These are phyloP conservation scores for Cutaneotrichosporon dermatis DNA, from an alignment of 1,284 basidiomycete genomes.

Conservation along the genomic window DNA sequence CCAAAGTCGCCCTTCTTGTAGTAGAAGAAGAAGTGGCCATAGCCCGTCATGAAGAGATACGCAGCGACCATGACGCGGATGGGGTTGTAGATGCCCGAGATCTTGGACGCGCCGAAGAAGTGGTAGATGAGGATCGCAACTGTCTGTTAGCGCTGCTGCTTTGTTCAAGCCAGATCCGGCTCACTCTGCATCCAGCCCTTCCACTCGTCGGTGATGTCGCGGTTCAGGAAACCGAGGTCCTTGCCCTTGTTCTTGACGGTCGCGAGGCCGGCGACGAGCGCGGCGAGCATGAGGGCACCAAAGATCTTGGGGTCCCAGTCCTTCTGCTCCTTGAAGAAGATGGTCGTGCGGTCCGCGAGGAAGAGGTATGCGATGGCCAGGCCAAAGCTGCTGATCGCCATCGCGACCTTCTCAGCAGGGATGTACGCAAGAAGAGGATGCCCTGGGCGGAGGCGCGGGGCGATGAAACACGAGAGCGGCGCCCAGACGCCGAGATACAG, in stretches of 20 bases:
- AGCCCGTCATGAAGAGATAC: slow-evolving; percentile 66
- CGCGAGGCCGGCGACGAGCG: slow-evolving; percentile 59
- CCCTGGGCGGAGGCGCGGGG: slow-evolving; percentile 19
- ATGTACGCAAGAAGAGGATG: slow-evolving; percentile 46
- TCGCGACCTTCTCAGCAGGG: slow-evolving; percentile 44
- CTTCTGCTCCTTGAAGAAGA: slow-evolving; percentile 85
- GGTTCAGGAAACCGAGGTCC: slow-evolving; percentile 78
- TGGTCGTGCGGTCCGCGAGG: slow-evolving; percentile 69
- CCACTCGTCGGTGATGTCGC: slow-evolving; percentile 90
- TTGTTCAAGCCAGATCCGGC: slow-evolving; percentile 30
- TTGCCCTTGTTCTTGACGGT: slow-evolving; percentile 63
- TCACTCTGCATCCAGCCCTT: slow-evolving; percentile 94
- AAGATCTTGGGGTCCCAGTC: slow-evolving; percentile 69
- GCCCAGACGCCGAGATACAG: slow-evolving; percentile 57
- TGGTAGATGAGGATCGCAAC: slow-evolving; percentile 85
- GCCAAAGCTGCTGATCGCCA: slow-evolving; percentile 60
- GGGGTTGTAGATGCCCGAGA: slow-evolving; percentile 84
- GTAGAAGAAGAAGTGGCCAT: slow-evolving; percentile 53
- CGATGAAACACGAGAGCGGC: slow-evolving; percentile 53
- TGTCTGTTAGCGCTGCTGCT: slow-evolving; percentile 34
- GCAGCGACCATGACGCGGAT: slow-evolving; percentile 79
- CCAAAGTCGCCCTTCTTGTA: slow-evolving; percentile 80
- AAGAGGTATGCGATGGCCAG: slow-evolving; percentile 63
- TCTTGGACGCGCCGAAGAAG: slow-evolving; percentile 77
- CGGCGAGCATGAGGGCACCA: slow-evolving; percentile 56